Conservation (phyloP, 2,329 filamentous ascomycete genomes). For the Blastomyces silverae region DNA sequence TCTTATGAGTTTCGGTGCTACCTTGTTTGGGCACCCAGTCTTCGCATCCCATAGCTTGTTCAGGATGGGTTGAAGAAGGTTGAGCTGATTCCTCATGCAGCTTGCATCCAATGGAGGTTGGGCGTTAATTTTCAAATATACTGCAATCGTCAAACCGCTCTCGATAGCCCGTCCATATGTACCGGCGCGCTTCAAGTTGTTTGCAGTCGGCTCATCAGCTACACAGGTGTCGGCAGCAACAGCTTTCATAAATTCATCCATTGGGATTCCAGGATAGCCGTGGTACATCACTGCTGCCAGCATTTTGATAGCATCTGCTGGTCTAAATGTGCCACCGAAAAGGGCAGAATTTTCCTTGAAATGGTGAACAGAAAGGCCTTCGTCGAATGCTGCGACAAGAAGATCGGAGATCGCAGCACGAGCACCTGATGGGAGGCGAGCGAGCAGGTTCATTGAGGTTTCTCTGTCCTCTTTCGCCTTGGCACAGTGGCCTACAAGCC, state of each 20-base stretch:
- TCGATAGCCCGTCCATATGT: not conserved
- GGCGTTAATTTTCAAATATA: not conserved
- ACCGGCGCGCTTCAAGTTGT: not conserved
- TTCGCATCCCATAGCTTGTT: slow-evolving; percentile 1
- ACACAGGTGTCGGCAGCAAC: slow-evolving; percentile 2
- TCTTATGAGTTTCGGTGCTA: not conserved
- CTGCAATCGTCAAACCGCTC: not conserved
- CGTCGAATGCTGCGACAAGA: not conserved
- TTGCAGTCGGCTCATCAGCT: not conserved
- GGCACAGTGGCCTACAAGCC: slow-evolving; percentile 3
- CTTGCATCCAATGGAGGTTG: not conserved
- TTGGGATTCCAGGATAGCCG: not conserved
- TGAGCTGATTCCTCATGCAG: slow-evolving; percentile 5
- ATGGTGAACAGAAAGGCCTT: not conserved
- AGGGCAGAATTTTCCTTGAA: not conserved
- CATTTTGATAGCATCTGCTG: not conserved
- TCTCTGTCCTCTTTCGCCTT: not conserved
- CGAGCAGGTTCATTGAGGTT: not conserved
- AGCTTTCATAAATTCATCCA: not conserved
- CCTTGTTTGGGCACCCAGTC: not conserved
- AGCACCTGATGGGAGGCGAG: slow-evolving; percentile 2
- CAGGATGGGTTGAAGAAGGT: not conserved
- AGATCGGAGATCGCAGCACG: not conserved
- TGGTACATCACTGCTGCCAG: not conserved
- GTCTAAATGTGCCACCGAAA: not conserved